Evolutionary conservation across 192 early-diverging fungal genomes (phyloP), one percentile per base, ranked within the genome.

Genomic region (Gonapodya sp.): DNA sequence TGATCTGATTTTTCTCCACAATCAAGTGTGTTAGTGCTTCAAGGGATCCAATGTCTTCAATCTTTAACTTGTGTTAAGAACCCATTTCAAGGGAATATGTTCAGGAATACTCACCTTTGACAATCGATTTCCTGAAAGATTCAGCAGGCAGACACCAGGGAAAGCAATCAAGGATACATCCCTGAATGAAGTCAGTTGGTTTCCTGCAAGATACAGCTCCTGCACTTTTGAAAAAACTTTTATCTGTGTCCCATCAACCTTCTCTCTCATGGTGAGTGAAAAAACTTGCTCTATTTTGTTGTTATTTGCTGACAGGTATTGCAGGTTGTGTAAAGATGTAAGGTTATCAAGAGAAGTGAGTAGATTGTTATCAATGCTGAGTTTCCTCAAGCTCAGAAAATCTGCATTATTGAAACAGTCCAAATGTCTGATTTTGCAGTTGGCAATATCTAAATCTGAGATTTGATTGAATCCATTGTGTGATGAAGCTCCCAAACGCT

Each of bases 1-100:
- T 91, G 82, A 91, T 90, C 78, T 91, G 90, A 80, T 91, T 91
- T 82, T 88, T 87, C 82, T 91, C 89, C 18, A 91, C 79, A 1
- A 90, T 88, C 35, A 91, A 82, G 78, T 90, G 88, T 30, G 85
- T 84, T 33, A 91, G 80, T 33, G 82, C 85, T 16, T 86, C 86
- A 87, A 91, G 85, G 33, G 89, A 85, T 72, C 89, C 89, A 18
- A 91, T 79, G 18, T 89, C 89, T 73, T 91, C 90, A 81, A 91
- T 84, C 90, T 89, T 79, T 36, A 35, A 36, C 8, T 37, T 0
- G 36, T 8, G 46, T 34, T 73, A 36, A 83, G 36, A 24, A 0
- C 36, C 35, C n/a, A 85, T 73, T 34, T 36, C 30, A 18, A 33
- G 34, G n/a, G 31, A 75, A 82, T 35, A 18, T 36, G 31, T 81